phyloP scores from a whole-genome alignment of 225 moss, liverwort and hornwort genomes.

The Marchantia paleacea region DNA sequence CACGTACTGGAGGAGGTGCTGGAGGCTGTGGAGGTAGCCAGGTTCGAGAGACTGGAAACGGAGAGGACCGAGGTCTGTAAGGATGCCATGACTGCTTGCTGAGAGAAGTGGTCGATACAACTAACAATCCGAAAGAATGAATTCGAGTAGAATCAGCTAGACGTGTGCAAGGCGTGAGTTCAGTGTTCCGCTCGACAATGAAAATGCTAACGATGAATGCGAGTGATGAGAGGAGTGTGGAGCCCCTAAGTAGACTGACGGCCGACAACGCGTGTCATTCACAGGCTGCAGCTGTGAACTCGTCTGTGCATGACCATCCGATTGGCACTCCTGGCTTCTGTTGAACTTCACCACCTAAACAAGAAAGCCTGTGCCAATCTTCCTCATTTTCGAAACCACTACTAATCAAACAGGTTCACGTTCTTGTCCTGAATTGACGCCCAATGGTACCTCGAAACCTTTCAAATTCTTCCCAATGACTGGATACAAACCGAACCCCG shows the following conservation, averaged over 20 bases:
- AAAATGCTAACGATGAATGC: neutral
- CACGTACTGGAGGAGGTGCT: constrained; percentile 19
- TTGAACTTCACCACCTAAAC: neutral
- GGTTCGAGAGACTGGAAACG: neutral
- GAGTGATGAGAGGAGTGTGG: neutral
- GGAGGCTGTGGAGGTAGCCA: constrained; percentile 7
- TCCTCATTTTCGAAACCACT: too few relatives aligned
- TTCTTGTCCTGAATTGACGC: too few relatives aligned
- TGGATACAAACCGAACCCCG: too few relatives aligned
- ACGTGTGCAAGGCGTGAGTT: constrained; percentile 21
- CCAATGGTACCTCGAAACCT: too few relatives aligned
- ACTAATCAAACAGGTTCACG: too few relatives aligned
- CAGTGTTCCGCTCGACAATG: neutral
- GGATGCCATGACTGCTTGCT: constrained; percentile 20
- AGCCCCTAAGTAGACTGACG: neutral
- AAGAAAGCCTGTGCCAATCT: too few relatives aligned
- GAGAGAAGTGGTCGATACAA: neutral
- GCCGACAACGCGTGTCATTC: neutral
- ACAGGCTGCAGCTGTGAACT: neutral
- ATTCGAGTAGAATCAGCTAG: neutral
- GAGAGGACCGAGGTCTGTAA: constrained; percentile 17
- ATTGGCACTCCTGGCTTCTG: neutral
- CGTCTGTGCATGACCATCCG: constrained; percentile 1
- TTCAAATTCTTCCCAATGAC: too few relatives aligned
- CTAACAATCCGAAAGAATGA: neutral